These are phyloP conservation scores for Hansenula anomala DNA, from an alignment of 1,139 yeast species.

Conservation along the genomic window DNA sequence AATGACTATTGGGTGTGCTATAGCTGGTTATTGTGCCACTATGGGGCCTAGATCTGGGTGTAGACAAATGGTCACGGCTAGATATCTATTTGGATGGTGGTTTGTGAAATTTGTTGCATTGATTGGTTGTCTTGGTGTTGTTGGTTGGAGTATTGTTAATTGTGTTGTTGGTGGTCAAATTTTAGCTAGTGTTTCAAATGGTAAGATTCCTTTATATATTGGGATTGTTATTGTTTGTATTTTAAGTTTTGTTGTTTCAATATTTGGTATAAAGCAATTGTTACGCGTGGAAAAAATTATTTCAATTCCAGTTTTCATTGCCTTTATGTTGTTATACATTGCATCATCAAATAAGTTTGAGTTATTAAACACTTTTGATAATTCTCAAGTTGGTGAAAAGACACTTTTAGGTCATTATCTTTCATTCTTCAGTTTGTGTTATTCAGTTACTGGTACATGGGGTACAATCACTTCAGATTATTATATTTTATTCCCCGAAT, in stretches of 20 bases:
- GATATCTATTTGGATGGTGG: constrained; percentile 82
- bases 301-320: constrained; percentile 64
- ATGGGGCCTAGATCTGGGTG: constrained; percentile 90
- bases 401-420: constrained; percentile 63
- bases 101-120: constrained; percentile 69
- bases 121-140: constrained; percentile 65
- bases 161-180: constrained; percentile 86
- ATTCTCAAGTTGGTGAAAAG: constrained; percentile 30
- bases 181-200: constrained; percentile 56
- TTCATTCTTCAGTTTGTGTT: constrained; percentile 67
- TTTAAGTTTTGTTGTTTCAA: constrained; percentile 59
- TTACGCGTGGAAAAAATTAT: constrained; percentile 63
- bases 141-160: constrained; percentile 86
- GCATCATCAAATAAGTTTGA: constrained; percentile 53
- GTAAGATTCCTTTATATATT: constrained; percentile 59
- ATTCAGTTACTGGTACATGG: constrained; percentile 87
- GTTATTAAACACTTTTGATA: constrained; percentile 24
- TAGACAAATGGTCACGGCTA: constrained; percentile 79
- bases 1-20: constrained; percentile 58
- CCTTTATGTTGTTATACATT: constrained; percentile 66
- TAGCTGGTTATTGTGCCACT: constrained; percentile 76
- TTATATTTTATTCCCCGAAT: constrained; percentile 77
- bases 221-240: constrained; percentile 71
- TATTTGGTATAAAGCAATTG: constrained; percentile 72
- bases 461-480: constrained; percentile 86